Evolutionary conservation across 257 asterid species (phyloP), one percentile per base, ranked within the genome.

Genomic region (Forsythia viridissima): DNA sequence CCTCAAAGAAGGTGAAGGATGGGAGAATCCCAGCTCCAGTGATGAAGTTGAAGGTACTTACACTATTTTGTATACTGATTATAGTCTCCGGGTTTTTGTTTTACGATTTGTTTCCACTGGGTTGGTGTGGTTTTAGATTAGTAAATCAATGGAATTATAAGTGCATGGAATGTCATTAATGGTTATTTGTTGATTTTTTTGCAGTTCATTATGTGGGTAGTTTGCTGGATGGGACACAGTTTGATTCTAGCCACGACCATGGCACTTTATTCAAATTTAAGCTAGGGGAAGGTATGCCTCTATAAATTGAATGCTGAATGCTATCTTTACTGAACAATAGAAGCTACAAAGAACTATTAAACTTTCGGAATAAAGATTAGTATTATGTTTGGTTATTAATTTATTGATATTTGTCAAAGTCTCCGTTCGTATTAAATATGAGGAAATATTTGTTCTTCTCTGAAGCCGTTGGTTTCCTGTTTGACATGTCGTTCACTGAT

Each of bases 171-270:
- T 30, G 34, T 30, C 34, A 30, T 83, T 78, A 8, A 73, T 41
- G 63, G 72, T 61, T 55, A 44, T n/a, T 4, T 82, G 74, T 75
- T 82, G 59, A 42, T 51, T 72, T 77, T 43, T 70, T 7, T 84
- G 88, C 90, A 89, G 93, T 89, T 78, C 93, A 87, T 81, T 87
- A 86, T 73, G 90, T 86, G 82, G 93, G 93, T 13, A 87, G 87
- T 59, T 75, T 89, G 81, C 82, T 84, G 77, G 89, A 89, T 76
- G 91, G 93, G 63, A 87, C 88, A 65, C 84, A 84, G 78, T 89
- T 89, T 43, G 93, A 85, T 84, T 87, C 93, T 6, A 89, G 93
- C 80, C 52, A 71, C 15, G 90, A 89, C 20, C 76, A 82, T 39
- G 91, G 79, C 69, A 77, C 84, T 20, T 86, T 89, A 0, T 82